Percentiles rank a stretch among this genome's conserved stretches.
phyloP scores from a whole-genome alignment of 495 filamentous ascomycete genomes.

The Aspergillus heteromorphus region DNA sequence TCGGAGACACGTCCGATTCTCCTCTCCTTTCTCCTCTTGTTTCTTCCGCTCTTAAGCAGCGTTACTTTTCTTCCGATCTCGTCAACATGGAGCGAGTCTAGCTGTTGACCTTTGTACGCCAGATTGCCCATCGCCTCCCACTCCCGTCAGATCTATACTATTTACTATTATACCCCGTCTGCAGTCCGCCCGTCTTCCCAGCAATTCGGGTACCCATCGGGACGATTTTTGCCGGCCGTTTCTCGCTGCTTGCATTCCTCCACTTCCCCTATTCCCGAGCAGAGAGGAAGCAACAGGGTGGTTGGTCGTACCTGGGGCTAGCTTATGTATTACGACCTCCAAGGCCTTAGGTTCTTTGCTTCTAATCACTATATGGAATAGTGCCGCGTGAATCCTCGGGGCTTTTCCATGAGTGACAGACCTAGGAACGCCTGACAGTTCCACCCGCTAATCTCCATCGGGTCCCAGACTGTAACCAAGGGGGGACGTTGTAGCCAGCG shows the following conservation, averaged over 20 bases:
- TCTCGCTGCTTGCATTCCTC: not conserved
- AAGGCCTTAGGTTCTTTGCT: not conserved
- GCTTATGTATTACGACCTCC: not conserved
- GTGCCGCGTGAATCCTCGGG: not conserved
- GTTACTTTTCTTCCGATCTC: not conserved
- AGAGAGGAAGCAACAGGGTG: not conserved
- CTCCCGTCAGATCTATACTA: not conserved
- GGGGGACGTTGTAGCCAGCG: not conserved
- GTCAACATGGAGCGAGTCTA: not conserved
- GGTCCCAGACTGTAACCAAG: not conserved
- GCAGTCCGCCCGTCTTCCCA: not conserved
- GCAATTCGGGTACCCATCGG: not conserved
- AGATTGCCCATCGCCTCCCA: not conserved
- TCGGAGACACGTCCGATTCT: not conserved
- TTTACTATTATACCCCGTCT: too few species aligned
- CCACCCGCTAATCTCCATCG: not conserved
- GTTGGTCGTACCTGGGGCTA: not conserved
- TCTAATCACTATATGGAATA: not conserved
- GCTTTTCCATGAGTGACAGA: not conserved
- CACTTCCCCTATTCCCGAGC: not conserved
- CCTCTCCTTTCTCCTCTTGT: not conserved
- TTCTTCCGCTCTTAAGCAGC: too few species aligned
- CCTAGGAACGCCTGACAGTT: not conserved
- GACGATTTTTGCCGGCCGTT: not conserved
- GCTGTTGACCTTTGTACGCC: not conserved